These are phyloP conservation scores for Fusarium tjaetaba DNA, from an alignment of 2,329 filamentous ascomycete genomes.

Conservation along the genomic window DNA sequence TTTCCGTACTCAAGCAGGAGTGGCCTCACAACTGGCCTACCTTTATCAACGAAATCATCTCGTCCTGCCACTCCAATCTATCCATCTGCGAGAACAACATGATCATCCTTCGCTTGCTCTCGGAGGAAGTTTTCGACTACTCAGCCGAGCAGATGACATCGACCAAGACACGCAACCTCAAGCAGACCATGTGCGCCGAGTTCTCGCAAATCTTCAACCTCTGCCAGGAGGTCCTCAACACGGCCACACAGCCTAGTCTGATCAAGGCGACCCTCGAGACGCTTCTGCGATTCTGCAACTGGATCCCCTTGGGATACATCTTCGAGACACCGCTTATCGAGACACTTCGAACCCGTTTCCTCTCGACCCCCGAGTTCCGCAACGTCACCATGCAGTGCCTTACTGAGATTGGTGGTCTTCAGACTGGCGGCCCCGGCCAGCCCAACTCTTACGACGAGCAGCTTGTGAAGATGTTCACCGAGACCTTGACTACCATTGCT, in stretches of 20 bases:
- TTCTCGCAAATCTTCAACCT: constrained; percentile 99
- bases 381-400: constrained; percentile 97
- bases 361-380: constrained; percentile 93
- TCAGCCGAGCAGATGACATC: constrained; percentile 99
- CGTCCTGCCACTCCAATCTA: constrained; percentile 92
- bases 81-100: constrained; percentile 99
- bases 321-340: constrained; percentile 98
- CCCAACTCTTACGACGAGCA: constrained; percentile 89
- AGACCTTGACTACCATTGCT: constrained; percentile 90
- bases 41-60: constrained; percentile 99
- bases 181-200: constrained; percentile 98
- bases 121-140: constrained; percentile 98
- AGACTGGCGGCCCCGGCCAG: constrained; percentile 77
- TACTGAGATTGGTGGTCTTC: constrained; percentile 94
- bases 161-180: constrained; percentile 92
- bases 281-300: constrained; percentile 95
- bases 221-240: constrained; percentile 93
- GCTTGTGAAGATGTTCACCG: constrained; percentile 97
- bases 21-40: constrained; percentile 99
- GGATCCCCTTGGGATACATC: constrained; percentile 98
- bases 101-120: constrained; percentile 93
- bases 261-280: constrained; percentile 98
- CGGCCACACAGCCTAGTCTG: constrained; percentile 85
- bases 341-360: constrained; percentile 89
- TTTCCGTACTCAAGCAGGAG: constrained; percentile 98